Base-by-base conservation (phyloP, 2,329 filamentous ascomycete genomes). In the Fusarium robinianum region DNA sequence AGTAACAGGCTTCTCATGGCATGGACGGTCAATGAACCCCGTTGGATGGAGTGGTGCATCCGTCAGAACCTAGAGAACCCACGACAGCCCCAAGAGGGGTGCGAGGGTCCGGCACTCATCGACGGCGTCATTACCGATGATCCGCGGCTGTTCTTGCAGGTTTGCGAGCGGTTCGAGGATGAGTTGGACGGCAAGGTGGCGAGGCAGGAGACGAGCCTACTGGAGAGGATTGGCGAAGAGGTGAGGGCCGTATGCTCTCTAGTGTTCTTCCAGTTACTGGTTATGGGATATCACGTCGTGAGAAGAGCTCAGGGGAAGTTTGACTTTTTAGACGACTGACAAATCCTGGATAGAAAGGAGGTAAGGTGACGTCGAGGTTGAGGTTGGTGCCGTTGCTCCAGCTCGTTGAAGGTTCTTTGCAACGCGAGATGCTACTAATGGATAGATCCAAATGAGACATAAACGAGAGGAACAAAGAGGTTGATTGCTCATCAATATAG, bases 121-220 rank as follows among this genome's bases (percentile, higher is more conserved):
- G 88, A 95, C 57, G 91, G 88, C 1, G 85, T 96, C 5, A 84
- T 96, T 39, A 95, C 90, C 0, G 91, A 96, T 62, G 84, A 96
- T 56, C 88, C 88, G 1, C 78, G 78, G 62, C 67, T 78, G 53
- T 92, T 84, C 61, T 63, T 83, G 16, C 77, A 85, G 30, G 76
- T 89, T 2, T 81, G 79, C 50, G 61, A 73, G 32, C 57, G 67
- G 29, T 64, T 53, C 37, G 66, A 69, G 51, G 62, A 68, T 27
- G 66, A 69, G 47, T 47, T 62, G 30, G 66, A 68, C 24, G 64
- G 58, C 5, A 58, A 48, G 40, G 11, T 46, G 10, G 25, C 39
- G 22, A 41, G 35, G 25, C 37, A 42, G 22, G 22, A 37, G 21
- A 39, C 33, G 14, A 35, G 52, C 5, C 19, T 63, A 10, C 11